A percentile compares a stretch with the other conserved stretches of the same genome.
phyloP scores from a whole-genome alignment of 1,139 yeast species.

The Casaregolazyma lundiana region DNA sequence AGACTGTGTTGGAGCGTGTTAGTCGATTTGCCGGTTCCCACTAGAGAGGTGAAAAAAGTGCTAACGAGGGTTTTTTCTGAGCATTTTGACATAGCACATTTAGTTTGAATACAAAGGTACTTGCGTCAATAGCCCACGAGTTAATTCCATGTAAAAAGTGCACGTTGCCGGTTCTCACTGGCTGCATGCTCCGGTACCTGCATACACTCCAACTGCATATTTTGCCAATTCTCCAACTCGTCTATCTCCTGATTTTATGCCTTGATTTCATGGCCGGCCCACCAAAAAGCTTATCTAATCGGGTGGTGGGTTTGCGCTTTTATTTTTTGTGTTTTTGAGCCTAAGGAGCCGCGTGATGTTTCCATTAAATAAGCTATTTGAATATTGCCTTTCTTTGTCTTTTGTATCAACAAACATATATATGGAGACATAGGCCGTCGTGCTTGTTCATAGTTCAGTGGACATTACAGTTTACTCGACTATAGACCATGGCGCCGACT shows the following conservation, averaged over 20 bases:
- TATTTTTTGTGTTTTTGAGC: too few species aligned
- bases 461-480: not conserved
- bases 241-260: not conserved
- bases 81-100: not conserved
- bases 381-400: too few species aligned
- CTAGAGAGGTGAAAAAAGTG: conserved; percentile 28
- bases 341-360: too few species aligned
- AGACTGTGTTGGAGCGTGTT: conserved; percentile 84
- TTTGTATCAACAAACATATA: too few species aligned
- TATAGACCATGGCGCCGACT: not conserved
- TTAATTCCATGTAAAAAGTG: too few species aligned
- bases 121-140: too few species aligned
- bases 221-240: not conserved
- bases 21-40: conserved; percentile 73
- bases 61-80: not conserved
- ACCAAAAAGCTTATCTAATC: conserved; percentile 1
- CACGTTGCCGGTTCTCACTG: too few species aligned
- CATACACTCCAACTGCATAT: too few species aligned
- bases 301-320: too few species aligned
- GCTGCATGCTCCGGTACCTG: too few species aligned
- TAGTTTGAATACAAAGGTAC: not conserved
- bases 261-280: not conserved
- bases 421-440: not conserved
- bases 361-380: too few species aligned
- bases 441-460: not conserved